These are phyloP conservation scores for Pythium grandisporangium DNA, from an alignment of 352 stramenopile genomes.

Conservation along the genomic window DNA sequence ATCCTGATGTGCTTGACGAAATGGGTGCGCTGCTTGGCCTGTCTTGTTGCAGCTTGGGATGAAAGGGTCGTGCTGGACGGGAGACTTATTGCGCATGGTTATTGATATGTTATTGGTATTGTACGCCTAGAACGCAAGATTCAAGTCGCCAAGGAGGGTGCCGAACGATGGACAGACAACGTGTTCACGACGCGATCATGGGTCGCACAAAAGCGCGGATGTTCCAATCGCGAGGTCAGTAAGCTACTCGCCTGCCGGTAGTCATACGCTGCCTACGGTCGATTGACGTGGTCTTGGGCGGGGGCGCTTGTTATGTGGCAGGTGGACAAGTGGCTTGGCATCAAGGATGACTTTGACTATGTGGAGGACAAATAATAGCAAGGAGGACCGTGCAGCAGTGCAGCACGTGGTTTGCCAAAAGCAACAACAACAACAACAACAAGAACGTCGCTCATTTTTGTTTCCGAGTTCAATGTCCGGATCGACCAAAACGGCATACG, in stretches of 20 bases:
- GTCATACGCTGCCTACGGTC: too few species aligned
- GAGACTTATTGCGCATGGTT: too few species aligned
- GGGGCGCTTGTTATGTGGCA: too few species aligned
- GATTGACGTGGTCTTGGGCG: too few species aligned
- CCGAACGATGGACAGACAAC: constrained; percentile 80
- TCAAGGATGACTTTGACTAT: constrained; percentile 85
- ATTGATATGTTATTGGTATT: too few species aligned
- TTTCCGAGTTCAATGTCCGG: neutral
- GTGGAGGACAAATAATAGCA: constrained; percentile 28
- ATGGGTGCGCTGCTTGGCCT: constrained; percentile 21
- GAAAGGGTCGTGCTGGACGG: neutral
- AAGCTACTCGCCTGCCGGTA: too few species aligned
- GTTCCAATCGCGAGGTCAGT: constrained; percentile 41
- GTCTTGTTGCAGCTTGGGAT: neutral
- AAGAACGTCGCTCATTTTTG: neutral
- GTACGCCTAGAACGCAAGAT: constrained; percentile 30
- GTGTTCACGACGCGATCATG: constrained; percentile 76
- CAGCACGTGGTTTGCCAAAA: too few species aligned
- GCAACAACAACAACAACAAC: neutral
- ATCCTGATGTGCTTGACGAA: constrained; percentile 53
- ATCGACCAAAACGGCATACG: too few species aligned
- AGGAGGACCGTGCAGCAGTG: too few species aligned
- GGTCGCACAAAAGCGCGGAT: constrained; percentile 71
- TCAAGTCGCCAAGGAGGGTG: constrained; percentile 53
- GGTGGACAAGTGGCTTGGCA: constrained; percentile 81